These are phyloP conservation scores for Exsudoporus frostii DNA, from an alignment of 768 basidiomycete species.

Conservation along the genomic window DNA sequence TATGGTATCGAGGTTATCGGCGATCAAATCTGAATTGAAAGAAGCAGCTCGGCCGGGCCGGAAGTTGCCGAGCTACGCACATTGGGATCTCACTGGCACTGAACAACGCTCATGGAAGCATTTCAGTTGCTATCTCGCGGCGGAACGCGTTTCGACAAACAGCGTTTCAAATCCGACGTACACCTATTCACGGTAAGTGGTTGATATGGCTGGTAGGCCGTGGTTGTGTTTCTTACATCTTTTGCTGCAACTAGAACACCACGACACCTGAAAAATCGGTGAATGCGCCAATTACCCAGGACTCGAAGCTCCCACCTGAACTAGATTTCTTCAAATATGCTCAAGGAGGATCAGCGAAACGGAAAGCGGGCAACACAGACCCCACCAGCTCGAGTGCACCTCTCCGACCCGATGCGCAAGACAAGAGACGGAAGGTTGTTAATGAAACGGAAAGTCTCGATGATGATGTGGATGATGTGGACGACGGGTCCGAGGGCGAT, in stretches of 20 bases:
- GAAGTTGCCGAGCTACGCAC: slow-evolving; percentile 8
- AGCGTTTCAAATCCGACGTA: slow-evolving; percentile 65
- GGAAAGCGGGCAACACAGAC: slow-evolving; percentile 37
- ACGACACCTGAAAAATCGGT: slow-evolving; percentile 22
- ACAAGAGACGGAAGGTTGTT: slow-evolving; percentile 31
- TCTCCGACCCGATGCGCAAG: slow-evolving; percentile 6
- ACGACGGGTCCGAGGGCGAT: slow-evolving; percentile 22
- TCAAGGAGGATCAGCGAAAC: slow-evolving; percentile 50
- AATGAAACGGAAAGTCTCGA: slow-evolving; percentile 22
- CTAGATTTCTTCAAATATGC: slow-evolving; percentile 94
- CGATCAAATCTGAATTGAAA: no score
- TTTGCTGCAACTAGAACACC: slow-evolving; percentile 23
- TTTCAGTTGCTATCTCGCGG: slow-evolving; percentile 90
- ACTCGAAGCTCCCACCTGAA: slow-evolving; percentile 64
- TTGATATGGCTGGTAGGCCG: background rate
- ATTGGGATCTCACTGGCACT: background rate
- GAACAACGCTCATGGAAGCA: slow-evolving; percentile 59
- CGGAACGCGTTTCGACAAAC: slow-evolving; percentile 78
- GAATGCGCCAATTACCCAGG: slow-evolving; percentile 23
- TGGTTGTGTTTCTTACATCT: background rate
- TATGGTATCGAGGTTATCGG: no score
- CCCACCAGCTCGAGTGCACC: slow-evolving; percentile 12
- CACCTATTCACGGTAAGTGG: slow-evolving; percentile 61
- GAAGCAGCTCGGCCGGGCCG: slow-evolving; percentile 9
- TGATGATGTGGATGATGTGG: slow-evolving; percentile 21